Percentiles rank a stretch among this genome's conserved stretches.
phyloP scores from a whole-genome alignment of 2,329 filamentous ascomycete genomes.

The Calonectria pseudoreteaudii region DNA sequence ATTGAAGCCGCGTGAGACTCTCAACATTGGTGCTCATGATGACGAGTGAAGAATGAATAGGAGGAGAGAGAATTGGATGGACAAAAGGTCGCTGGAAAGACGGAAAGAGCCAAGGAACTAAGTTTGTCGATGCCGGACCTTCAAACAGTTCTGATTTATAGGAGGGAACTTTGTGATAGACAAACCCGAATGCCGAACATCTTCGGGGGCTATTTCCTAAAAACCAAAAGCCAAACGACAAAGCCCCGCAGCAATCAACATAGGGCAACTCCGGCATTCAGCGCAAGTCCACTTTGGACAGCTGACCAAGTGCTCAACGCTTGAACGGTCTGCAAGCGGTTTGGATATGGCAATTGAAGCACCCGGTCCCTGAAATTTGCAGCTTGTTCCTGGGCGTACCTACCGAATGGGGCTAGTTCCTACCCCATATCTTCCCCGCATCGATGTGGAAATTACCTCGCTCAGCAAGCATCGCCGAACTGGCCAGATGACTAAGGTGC shows the following conservation, averaged over 20 bases:
- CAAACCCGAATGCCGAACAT: not conserved
- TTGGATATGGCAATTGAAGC: not conserved
- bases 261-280: not conserved
- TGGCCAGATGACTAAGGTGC: not conserved
- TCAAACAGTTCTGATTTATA: not conserved
- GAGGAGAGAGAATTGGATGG: not conserved
- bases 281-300: not conserved
- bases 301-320: not conserved
- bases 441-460: not conserved
- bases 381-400: slow-evolving; percentile 2
- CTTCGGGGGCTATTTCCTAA: not conserved
- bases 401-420: slow-evolving; percentile 9
- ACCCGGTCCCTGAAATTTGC: not conserved
- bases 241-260: not conserved
- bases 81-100: not conserved
- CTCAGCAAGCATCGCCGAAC: not conserved
- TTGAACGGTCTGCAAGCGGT: not conserved
- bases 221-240: not conserved
- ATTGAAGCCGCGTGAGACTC: no score
- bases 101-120: not conserved
- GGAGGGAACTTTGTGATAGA: not conserved
- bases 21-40: no score
- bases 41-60: not conserved
- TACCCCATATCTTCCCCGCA: not conserved
- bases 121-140: not conserved